Evolutionary conservation across 345 rosid species (phyloP).

Genomic region (Sisymbrium altissimum): DNA sequence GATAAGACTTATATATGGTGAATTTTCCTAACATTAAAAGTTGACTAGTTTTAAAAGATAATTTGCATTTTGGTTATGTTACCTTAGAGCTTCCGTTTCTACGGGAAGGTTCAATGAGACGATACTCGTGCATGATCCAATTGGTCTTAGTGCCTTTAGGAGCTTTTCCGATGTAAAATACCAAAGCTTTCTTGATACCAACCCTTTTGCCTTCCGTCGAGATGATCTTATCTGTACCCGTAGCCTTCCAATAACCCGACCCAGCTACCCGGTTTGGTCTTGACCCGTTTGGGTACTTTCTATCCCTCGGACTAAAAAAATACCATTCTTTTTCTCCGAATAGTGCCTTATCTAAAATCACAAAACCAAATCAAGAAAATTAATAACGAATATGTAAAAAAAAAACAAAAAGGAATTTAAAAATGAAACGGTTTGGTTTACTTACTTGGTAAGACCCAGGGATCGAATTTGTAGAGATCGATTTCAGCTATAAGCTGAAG

Average conservation of each 20-base stretch:
- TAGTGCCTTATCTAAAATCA: conserved; percentile 61
- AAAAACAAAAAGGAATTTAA: neutral
- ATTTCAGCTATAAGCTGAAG: conserved; percentile 74
- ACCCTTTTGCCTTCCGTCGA: conserved; percentile 67
- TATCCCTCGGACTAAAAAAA: conserved; percentile 83
- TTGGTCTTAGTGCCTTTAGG: conserved; percentile 97
- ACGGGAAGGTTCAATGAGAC: conserved; percentile 56
- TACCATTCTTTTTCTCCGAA: conserved; percentile 98
- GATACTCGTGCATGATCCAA: conserved; percentile 99
- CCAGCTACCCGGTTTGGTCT: conserved; percentile 92
- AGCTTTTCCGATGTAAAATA: conserved; percentile 85
- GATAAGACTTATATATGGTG: no score
- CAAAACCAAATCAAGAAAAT: neutral
- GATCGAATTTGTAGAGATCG: conserved; percentile 89
- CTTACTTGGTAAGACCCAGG: conserved; percentile 86
- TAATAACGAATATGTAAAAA: neutral
- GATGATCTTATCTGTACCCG: conserved; percentile 84
- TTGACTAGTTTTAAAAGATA: neutral
- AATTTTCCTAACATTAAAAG: no score
- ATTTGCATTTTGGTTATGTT: neutral
- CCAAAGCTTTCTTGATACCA: conserved; percentile 93
- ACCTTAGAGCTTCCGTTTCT: conserved; percentile 68
- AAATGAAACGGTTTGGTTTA: neutral
- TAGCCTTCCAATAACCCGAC: conserved; percentile 95
- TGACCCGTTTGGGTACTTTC: conserved; percentile 93